Evolutionary conservation across 2,329 filamentous ascomycete species (phyloP), one percentile per base, ranked within the genome.

Genomic region (Fusarium proliferatum): DNA sequence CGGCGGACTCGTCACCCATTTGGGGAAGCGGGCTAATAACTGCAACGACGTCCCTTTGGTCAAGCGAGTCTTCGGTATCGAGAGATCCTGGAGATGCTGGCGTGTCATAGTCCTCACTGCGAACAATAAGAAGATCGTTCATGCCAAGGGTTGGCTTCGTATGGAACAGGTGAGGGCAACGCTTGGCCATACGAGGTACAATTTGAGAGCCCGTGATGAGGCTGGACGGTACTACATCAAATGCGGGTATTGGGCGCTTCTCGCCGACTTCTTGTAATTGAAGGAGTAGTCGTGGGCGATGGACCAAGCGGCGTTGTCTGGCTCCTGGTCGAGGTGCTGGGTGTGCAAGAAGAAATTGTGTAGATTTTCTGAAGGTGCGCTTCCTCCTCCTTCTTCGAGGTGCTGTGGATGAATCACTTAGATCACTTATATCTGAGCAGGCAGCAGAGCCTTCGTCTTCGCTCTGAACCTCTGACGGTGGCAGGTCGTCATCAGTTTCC

Each of bases 221-320:
- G n/a, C 88, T 89, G 4, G 91, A 90, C 1, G 93, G 92, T 46
- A 94, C 87, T n/a, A 94, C 89, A 75, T 96, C 93, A 72, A 94
- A 90, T 8, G 89, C 88, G 2, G 93, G 93, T 58, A 86, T 86
- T 0, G 92, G 91, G 30, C 93, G 88, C 21, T 85, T 85, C 69
- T 89, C 87, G 45, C 86, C 82, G n/a, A 94, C 80, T 64, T 89
- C 87, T 77, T 95, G 93, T 21, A 95, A 84, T 80, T 96, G 93
- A 10, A 95, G 86, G 10, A 94, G 83, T 23, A 94, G 83, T 59
- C 89, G 89, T 16, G 93, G 92, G 21, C 92, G 89, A 75, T 92
- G 89, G 19, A 92, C 85, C 41, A 94, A 84, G 70, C 92, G 87
- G 30, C 92, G 86, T 78, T 92, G 92, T 77, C 91, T 88, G 77